These are phyloP conservation scores for Dactylellina leptospora DNA, from an alignment of 2,329 filamentous ascomycete species.

Conservation along the genomic window DNA sequence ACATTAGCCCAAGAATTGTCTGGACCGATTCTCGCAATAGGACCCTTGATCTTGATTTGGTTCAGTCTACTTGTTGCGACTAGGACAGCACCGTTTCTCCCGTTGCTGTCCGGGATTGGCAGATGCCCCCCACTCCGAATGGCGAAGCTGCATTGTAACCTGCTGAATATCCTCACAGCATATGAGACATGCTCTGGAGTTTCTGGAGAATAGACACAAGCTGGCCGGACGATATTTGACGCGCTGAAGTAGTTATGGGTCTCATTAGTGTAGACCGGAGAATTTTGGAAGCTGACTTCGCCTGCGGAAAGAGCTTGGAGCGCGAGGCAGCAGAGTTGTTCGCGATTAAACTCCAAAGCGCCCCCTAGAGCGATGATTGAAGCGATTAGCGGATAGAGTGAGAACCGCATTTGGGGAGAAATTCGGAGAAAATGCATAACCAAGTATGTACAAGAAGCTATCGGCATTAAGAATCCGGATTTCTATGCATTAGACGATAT, in stretches of 20 bases:
- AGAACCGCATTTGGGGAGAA: background rate
- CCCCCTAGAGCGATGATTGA: background rate
- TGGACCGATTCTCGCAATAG: constrained; percentile 61
- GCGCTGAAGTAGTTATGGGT: constrained; percentile 18
- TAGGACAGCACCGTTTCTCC: constrained; percentile 64
- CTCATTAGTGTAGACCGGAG: constrained; percentile 1
- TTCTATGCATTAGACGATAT: too few species aligned
- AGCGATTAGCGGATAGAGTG: background rate
- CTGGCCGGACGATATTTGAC: constrained; percentile 16
- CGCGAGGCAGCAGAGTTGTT: constrained; percentile 18
- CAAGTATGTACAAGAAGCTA: background rate
- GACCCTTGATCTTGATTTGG: constrained; percentile 59
- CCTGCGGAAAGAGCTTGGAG: background rate
- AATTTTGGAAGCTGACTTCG: constrained; percentile 8
- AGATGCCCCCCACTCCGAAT: constrained; percentile 69
- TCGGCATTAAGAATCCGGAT: too few species aligned
- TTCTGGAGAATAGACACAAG: constrained; percentile 23
- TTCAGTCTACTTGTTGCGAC: constrained; percentile 64
- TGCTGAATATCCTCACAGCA: constrained; percentile 19
- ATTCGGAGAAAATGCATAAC: background rate
- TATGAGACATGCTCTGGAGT: constrained; percentile 19
- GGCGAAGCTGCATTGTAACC: constrained; percentile 62
- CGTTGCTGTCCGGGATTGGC: constrained; percentile 67
- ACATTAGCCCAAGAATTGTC: constrained; percentile 64
- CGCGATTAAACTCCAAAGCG: background rate